phyloP scores from a whole-genome alignment of 495 filamentous ascomycete genomes.

The Neurospora sp. region DNA sequence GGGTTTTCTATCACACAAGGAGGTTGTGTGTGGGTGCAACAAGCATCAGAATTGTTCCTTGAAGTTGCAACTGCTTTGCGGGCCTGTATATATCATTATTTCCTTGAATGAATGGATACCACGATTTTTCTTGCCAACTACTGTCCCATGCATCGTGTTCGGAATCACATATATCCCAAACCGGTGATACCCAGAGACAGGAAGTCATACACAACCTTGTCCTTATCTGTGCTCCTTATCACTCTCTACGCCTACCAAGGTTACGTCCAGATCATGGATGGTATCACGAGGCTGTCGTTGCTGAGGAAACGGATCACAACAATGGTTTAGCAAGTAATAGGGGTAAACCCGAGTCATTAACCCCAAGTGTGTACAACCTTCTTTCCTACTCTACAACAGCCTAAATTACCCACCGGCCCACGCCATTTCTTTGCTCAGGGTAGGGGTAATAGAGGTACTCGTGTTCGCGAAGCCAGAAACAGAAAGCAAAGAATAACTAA shows the following conservation, averaged over 20 bases:
- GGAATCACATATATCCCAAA: background rate
- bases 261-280: background rate
- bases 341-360: background rate
- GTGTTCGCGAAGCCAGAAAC: background rate
- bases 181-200: background rate
- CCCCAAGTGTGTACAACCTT: background rate
- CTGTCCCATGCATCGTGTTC: background rate
- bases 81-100: slow-evolving; percentile 16
- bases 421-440: background rate
- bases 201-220: background rate
- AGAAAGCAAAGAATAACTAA: background rate
- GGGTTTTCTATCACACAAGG: background rate
- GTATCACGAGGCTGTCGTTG: background rate
- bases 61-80: background rate
- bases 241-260: background rate
- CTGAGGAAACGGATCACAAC: background rate
- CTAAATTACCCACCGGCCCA: background rate
- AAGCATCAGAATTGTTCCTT: background rate
- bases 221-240: background rate
- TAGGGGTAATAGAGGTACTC: background rate
- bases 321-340: background rate
- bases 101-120: slow-evolving; percentile 13
- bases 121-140: slow-evolving; percentile 5
- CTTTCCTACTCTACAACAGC: background rate
- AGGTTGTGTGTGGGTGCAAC: background rate